Percentiles rank a stretch among this genome's conserved stretches.
These are phyloP conservation scores for Brasenia schreberi DNA, from an alignment of 164 flowering plant genomes.

Conservation along the genomic window DNA sequence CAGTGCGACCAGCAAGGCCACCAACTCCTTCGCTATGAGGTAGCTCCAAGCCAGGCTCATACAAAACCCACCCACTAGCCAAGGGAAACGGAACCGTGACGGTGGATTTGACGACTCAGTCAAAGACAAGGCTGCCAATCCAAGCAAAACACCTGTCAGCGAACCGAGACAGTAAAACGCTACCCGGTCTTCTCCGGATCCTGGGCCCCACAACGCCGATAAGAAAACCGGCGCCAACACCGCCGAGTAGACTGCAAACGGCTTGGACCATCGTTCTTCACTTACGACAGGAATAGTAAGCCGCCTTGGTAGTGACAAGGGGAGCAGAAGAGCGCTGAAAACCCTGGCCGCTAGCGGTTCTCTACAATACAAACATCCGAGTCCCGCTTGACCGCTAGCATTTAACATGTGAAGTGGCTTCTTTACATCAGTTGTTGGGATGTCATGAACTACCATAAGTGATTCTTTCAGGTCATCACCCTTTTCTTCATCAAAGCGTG, in stretches of 20 bases:
- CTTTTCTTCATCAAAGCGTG: not conserved
- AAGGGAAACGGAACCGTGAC: slow-evolving; percentile 23
- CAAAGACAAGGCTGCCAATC: slow-evolving; percentile 19
- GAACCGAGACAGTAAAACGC: slow-evolving; percentile 14
- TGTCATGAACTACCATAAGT: not conserved
- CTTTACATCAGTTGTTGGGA: not conserved
- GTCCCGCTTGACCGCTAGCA: not conserved
- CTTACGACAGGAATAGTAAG: slow-evolving; percentile 36
- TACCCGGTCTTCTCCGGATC: slow-evolving; percentile 3
- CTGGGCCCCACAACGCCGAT: slow-evolving; percentile 24
- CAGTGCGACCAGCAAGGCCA: slow-evolving; percentile 30
- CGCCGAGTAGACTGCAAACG: slow-evolving; percentile 30
- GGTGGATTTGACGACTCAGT: slow-evolving; percentile 28
- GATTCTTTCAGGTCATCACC: not conserved
- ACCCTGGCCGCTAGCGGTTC: too few relatives aligned
- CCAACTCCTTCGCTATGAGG: slow-evolving; percentile 39
- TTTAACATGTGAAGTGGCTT: not conserved
- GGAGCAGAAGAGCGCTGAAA: slow-evolving; percentile 18
- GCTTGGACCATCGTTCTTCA: slow-evolving; percentile 41
- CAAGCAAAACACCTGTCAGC: slow-evolving; percentile 15
- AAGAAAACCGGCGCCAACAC: slow-evolving; percentile 31
- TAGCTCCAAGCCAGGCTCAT: slow-evolving; percentile 53
- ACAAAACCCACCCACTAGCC: slow-evolving; percentile 45
- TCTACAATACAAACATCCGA: not conserved
- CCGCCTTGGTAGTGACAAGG: slow-evolving; percentile 35